Conservation (phyloP, 2,329 filamentous ascomycete genomes). For the Phyllosticta capitalensis region DNA sequence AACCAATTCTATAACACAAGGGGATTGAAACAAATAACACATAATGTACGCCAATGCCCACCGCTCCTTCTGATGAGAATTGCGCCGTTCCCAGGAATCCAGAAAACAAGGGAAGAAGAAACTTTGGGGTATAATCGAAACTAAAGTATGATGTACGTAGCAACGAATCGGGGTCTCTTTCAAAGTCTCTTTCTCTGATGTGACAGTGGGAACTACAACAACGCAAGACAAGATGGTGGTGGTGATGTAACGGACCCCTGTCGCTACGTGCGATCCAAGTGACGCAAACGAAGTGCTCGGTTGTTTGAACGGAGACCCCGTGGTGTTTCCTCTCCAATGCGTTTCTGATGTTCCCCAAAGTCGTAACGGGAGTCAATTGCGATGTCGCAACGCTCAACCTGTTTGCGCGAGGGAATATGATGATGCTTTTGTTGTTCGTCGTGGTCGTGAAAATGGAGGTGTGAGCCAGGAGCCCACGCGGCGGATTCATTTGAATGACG, state of each 20-base stretch:
- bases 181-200: slow-evolving; percentile 6
- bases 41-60: neutral
- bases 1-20: slow-evolving; percentile 5
- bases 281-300: neutral
- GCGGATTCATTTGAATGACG: slow-evolving; percentile 4
- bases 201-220: slow-evolving; percentile 3
- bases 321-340: neutral
- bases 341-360: neutral
- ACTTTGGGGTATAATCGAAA: slow-evolving; percentile 10
- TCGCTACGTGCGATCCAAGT: neutral
- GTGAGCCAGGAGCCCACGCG: neutral
- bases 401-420: slow-evolving; percentile 4
- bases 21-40: neutral
- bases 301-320: neutral
- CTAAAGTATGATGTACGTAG: slow-evolving; percentile 1
- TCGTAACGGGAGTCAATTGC: neutral
- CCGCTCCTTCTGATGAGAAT: neutral
- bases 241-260: neutral
- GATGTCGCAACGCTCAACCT: slow-evolving; percentile 1
- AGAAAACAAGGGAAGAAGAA: slow-evolving; percentile 1
- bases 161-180: slow-evolving; percentile 7
- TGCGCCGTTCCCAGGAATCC: slow-evolving; percentile 4
- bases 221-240: neutral
- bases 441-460: slow-evolving; percentile 4
- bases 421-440: neutral